A percentile compares a stretch with the other conserved stretches of the same genome.
Evolutionary conservation across 768 basidiomycete species (phyloP).

Genomic region (Leucogyrophana mollusca): DNA sequence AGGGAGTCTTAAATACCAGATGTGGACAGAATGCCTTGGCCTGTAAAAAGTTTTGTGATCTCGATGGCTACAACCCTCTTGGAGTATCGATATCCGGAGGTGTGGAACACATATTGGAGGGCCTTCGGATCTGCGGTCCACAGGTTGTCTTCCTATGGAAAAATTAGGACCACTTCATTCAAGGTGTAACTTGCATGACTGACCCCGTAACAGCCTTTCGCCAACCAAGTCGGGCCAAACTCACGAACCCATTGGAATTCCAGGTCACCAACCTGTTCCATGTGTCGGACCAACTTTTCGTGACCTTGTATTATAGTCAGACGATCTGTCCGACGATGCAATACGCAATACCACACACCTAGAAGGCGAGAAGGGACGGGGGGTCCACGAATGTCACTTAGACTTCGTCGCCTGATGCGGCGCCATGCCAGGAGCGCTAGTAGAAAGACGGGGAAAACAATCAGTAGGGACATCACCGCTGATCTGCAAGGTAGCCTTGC

Average conservation of each 20-base stretch:
- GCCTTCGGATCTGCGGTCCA: constrained; percentile 27
- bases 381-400: constrained; percentile 9
- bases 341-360: background rate
- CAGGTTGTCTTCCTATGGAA: constrained; percentile 23
- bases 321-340: background rate
- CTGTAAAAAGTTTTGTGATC: constrained; percentile 16
- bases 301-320: constrained; percentile 15
- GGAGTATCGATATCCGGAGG: constrained; percentile 25
- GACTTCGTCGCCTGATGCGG: background rate
- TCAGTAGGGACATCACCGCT: too few species aligned
- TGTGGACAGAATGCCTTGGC: constrained; percentile 17
- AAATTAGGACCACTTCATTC: background rate
- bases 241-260: constrained; percentile 25
- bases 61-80: constrained; percentile 13
- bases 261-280: constrained; percentile 28
- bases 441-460: background rate
- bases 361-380: constrained; percentile 3
- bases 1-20: constrained; percentile 11
- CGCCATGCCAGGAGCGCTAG: constrained; percentile 3
- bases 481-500: too few species aligned
- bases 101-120: constrained; percentile 26
- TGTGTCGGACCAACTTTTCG: constrained; percentile 16
- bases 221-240: constrained; percentile 25
- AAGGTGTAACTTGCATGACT: background rate
- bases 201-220: constrained; percentile 11